Conservation (phyloP, 75 land plant species). For the Sequoia sempervirens region DNA sequence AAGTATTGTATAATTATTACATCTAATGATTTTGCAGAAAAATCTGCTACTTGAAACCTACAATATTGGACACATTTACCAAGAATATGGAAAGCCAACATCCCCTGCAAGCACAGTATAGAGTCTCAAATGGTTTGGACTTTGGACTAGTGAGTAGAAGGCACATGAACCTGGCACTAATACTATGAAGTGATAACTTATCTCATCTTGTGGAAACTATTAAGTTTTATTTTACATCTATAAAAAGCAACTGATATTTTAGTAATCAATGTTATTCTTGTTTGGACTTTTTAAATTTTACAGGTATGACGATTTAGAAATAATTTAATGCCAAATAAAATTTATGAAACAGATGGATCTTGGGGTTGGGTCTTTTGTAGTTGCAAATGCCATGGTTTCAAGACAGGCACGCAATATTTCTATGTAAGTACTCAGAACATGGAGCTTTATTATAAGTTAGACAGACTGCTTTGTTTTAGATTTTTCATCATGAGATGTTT, state of each 20-base stretch:
- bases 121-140: neutral
- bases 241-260: neutral
- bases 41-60: too few species aligned
- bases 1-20: neutral
- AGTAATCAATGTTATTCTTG: neutral
- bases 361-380: constrained; percentile 94
- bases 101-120: neutral
- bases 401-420: constrained; percentile 71
- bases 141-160: neutral
- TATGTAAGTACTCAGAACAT: constrained; percentile 28
- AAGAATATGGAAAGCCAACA: neutral
- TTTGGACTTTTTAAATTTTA: neutral
- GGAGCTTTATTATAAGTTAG: neutral
- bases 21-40: neutral
- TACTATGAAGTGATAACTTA: neutral
- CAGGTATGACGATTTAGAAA: neutral
- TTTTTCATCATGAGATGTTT: neutral
- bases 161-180: neutral
- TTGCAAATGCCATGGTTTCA: constrained; percentile 83
- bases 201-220: neutral
- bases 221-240: neutral
- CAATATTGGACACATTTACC: neutral
- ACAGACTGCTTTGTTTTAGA: neutral
- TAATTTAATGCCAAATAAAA: too few species aligned
- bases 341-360: constrained; percentile 79